phyloP scores from a whole-genome alignment of 352 stramenopile genomes.

The Blastocystis sp. region DNA sequence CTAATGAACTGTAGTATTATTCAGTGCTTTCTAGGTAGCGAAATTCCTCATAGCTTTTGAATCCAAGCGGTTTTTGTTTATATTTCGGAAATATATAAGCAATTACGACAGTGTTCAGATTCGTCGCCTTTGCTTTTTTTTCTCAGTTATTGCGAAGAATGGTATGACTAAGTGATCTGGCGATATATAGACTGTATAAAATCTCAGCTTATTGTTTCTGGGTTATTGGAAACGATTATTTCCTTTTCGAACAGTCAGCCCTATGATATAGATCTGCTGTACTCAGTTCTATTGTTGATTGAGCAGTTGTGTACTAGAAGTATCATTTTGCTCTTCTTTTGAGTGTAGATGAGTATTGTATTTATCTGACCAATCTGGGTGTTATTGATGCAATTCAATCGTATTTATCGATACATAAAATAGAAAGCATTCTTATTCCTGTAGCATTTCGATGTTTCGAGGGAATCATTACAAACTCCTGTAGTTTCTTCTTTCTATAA shows the following conservation, averaged over 20 bases:
- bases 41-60: not conserved
- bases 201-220: not conserved
- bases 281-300: not conserved
- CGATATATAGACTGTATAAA: not conserved
- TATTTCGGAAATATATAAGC: not conserved
- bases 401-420: not conserved
- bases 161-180: not conserved
- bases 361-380: constrained; percentile 13
- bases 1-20: not conserved
- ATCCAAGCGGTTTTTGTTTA: not conserved
- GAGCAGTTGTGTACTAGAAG: not conserved
- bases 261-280: not conserved
- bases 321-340: not conserved
- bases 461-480: not conserved
- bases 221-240: not conserved
- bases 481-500: not conserved
- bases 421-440: not conserved
- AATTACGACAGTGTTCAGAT: not conserved
- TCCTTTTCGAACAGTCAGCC: not conserved
- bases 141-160: not conserved
- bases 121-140: not conserved
- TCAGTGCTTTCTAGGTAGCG: not conserved
- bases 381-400: constrained; percentile 34
- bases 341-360: constrained; percentile 42
- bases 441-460: not conserved